phyloP scores from a whole-genome alignment of 129 eudicot genomes.

The Cynara cardunculus region DNA sequence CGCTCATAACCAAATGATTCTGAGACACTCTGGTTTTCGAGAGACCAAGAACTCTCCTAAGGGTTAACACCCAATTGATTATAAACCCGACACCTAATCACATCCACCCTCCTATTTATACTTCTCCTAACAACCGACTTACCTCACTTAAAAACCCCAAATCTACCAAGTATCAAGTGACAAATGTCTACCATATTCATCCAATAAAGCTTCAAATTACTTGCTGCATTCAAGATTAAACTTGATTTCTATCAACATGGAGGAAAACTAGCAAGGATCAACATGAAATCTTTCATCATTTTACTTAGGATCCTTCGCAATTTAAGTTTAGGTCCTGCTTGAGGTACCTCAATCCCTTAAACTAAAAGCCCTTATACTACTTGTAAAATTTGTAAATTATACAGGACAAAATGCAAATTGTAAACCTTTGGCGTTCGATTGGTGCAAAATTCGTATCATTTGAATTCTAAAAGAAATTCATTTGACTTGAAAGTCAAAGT shows the following conservation, averaged over 20 bases:
- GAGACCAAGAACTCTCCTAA: not conserved
- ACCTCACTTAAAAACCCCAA: not conserved
- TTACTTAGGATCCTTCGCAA: not conserved
- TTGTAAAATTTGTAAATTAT: not conserved
- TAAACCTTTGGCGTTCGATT: not conserved
- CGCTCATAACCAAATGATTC: not conserved
- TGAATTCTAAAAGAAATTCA: not conserved
- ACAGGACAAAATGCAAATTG: not conserved
- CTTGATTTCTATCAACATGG: not conserved
- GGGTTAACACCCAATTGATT: not conserved
- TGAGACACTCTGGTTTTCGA: not conserved
- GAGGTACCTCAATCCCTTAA: not conserved
- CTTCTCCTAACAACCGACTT: too few species aligned
- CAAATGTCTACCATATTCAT: not conserved
- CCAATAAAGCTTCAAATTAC: not conserved
- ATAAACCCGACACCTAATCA: not conserved
- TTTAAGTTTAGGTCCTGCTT: not conserved
- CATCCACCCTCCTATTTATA: too few species aligned
- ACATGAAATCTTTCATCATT: not conserved
- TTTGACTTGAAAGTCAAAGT: slow-evolving; percentile 3
- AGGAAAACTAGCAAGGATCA: not conserved
- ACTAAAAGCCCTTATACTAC: not conserved
- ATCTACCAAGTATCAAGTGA: not conserved
- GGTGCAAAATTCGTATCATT: not conserved
- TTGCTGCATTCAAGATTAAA: not conserved